Conservation (phyloP, 1,284 basidiomycete genomes). For the Porogramme epimiltina region DNA sequence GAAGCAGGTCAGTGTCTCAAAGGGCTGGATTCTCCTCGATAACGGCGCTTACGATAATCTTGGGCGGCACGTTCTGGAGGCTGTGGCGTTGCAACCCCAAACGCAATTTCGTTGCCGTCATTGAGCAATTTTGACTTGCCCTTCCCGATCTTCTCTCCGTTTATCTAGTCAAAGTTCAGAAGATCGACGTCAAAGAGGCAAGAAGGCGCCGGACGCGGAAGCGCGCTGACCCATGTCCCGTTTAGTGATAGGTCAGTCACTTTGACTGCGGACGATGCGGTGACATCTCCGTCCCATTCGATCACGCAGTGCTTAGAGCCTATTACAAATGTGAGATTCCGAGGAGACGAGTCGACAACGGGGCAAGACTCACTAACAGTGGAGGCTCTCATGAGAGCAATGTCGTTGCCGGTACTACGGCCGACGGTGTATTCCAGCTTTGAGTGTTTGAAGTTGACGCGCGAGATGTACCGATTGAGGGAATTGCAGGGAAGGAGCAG, state of each 20-base stretch:
- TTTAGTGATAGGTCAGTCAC: slow-evolving; percentile 81
- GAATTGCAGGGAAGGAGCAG: slow-evolving; percentile 63
- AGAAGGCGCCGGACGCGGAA: background rate
- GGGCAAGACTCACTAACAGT: slow-evolving; percentile 62
- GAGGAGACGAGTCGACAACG: slow-evolving; percentile 21
- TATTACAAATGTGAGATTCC: slow-evolving; percentile 29
- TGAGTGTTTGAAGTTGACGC: slow-evolving; percentile 62
- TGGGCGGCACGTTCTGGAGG: slow-evolving; percentile 49
- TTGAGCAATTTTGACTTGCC: slow-evolving; percentile 59
- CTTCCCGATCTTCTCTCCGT: slow-evolving; percentile 65
- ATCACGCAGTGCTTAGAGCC: slow-evolving; percentile 70
- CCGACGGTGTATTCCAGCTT: slow-evolving; percentile 54
- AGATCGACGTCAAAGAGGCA: background rate
- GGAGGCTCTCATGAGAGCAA: slow-evolving; percentile 54
- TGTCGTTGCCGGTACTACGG: slow-evolving; percentile 50
- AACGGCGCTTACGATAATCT: slow-evolving; percentile 54
- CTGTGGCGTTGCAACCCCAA: slow-evolving; percentile 61
- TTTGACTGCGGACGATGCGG: slow-evolving; percentile 53
- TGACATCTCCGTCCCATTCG: slow-evolving; percentile 65
- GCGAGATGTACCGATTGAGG: slow-evolving; percentile 33
- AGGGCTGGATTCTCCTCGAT: background rate
- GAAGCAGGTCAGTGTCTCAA: background rate
- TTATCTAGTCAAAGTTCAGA: slow-evolving; percentile 53
- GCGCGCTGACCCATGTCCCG: slow-evolving; percentile 72
- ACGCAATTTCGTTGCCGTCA: slow-evolving; percentile 83